phyloP scores from a whole-genome alignment of 2,329 filamentous ascomycete species.

The Endocalyx cinctus region DNA sequence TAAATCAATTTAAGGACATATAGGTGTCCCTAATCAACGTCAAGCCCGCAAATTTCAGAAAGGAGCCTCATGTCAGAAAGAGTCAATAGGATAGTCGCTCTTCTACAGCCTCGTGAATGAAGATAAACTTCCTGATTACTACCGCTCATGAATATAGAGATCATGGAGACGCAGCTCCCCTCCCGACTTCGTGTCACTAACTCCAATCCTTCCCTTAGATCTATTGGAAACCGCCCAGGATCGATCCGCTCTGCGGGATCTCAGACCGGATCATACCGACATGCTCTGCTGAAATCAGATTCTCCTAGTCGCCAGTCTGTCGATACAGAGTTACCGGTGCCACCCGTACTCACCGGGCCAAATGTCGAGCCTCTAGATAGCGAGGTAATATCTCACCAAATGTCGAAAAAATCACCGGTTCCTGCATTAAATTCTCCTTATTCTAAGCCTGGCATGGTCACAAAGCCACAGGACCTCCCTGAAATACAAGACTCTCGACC shows the following conservation, averaged over 20 bases:
- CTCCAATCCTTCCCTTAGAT: constrained; percentile 19
- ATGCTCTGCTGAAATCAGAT: constrained; percentile 20
- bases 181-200: constrained; percentile 10
- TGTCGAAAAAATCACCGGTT: constrained; percentile 1
- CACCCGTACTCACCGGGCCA: constrained; percentile 19
- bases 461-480: constrained; percentile 1
- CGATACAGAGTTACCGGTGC: constrained; percentile 20
- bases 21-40: too few relatives aligned
- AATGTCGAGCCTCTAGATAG: constrained; percentile 1
- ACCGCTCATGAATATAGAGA: too few relatives aligned
- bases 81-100: too few relatives aligned
- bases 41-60: too few relatives aligned
- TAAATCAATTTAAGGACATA: too few relatives aligned
- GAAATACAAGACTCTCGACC: constrained; percentile 5
- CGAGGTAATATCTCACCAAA: constrained; percentile 6
- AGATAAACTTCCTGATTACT: too few relatives aligned
- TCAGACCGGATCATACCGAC: constrained; percentile 13
- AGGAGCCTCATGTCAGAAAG: too few relatives aligned
- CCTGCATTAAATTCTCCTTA: background rate
- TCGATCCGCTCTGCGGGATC: constrained; percentile 18
- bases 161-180: constrained; percentile 13
- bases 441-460: background rate
- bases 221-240: constrained; percentile 14
- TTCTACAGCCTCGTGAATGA: too few relatives aligned
- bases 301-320: constrained; percentile 6